Evolutionary conservation across 345 rosid genomes (phyloP).

Genomic region (Stellera chamaejasme): DNA sequence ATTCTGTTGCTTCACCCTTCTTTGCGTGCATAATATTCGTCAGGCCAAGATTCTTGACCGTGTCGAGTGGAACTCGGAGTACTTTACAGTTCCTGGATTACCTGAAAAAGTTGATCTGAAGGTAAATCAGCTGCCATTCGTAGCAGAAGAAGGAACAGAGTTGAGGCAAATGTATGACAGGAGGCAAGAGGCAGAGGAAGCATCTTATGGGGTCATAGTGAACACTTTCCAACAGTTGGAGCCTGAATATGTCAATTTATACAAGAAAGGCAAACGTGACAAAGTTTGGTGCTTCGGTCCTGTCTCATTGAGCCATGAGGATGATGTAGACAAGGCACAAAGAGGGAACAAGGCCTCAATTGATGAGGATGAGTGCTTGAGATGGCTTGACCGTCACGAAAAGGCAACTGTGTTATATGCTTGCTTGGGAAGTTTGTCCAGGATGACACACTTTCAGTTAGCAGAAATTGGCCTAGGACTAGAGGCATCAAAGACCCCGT

Average conservation of each 20-base stretch:
- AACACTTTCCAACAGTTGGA: slow-evolving; percentile 43
- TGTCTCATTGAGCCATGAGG: slow-evolving; percentile 25
- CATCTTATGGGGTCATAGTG: slow-evolving; percentile 29
- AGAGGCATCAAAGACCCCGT: slow-evolving; percentile 37
- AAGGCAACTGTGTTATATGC: slow-evolving; percentile 33
- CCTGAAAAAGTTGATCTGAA: slow-evolving; percentile 30
- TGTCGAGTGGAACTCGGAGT: slow-evolving; percentile 11
- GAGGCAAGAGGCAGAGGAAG: slow-evolving; percentile 9
- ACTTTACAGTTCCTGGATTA: slow-evolving; percentile 20
- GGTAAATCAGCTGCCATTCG: slow-evolving; percentile 21
- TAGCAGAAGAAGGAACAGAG: neutral
- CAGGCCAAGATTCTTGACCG: slow-evolving; percentile 11
- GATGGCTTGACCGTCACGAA: slow-evolving; percentile 37
- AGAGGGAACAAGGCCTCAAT: slow-evolving; percentile 28
- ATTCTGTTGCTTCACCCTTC: slow-evolving; percentile 27
- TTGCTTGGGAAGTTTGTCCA: slow-evolving; percentile 44
- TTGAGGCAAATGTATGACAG: slow-evolving; percentile 13
- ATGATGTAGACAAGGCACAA: slow-evolving; percentile 18
- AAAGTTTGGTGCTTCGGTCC: slow-evolving; percentile 52
- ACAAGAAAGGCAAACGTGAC: slow-evolving; percentile 18
- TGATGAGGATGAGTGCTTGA: slow-evolving; percentile 18
- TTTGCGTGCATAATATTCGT: slow-evolving; percentile 13
- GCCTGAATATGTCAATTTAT: slow-evolving; percentile 23
- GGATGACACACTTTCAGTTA: slow-evolving; percentile 22
- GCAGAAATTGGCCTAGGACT: slow-evolving; percentile 43